These are phyloP conservation scores for Kondoa malvinella DNA, from an alignment of 768 basidiomycete genomes.

Conservation along the genomic window DNA sequence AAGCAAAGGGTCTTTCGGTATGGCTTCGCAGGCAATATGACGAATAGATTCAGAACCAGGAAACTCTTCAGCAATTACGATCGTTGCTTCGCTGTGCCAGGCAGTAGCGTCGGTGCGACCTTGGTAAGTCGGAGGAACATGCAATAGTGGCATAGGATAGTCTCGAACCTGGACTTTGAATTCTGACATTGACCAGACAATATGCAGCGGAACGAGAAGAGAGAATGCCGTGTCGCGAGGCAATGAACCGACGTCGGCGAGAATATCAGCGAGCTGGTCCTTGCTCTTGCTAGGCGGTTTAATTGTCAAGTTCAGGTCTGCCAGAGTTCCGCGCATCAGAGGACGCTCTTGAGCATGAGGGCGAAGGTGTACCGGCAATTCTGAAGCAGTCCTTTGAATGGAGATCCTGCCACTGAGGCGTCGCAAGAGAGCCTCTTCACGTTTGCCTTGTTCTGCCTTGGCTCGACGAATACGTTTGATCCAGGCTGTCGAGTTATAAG, in stretches of 20 bases:
- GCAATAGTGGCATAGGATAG: slow-evolving; percentile 71
- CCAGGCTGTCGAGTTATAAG: slow-evolving; percentile 61
- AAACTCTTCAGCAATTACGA: slow-evolving; percentile 78
- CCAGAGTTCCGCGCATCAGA: slow-evolving; percentile 50
- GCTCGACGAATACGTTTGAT: slow-evolving; percentile 41
- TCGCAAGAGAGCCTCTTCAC: slow-evolving; percentile 41
- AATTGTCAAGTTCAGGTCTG: slow-evolving; percentile 42
- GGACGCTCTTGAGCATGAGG: slow-evolving; percentile 39
- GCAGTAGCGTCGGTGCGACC: slow-evolving; percentile 31
- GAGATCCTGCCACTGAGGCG: slow-evolving; percentile 31
- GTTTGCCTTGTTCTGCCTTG: slow-evolving; percentile 37
- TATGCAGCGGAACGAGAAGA: slow-evolving; percentile 63
- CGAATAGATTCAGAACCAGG: slow-evolving; percentile 33
- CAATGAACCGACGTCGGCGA: slow-evolving; percentile 53
- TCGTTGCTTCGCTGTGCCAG: slow-evolving; percentile 53
- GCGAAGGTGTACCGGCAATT: slow-evolving; percentile 33
- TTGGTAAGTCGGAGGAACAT: slow-evolving; percentile 39
- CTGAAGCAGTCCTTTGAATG: slow-evolving; percentile 15
- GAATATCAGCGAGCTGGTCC: slow-evolving; percentile 44
- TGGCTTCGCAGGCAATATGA: slow-evolving; percentile 44
- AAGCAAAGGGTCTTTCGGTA: slow-evolving; percentile 44
- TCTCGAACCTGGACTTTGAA: slow-evolving; percentile 55
- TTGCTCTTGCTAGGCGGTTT: slow-evolving; percentile 43
- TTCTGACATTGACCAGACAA: slow-evolving; percentile 51
- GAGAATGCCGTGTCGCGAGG: slow-evolving; percentile 56